These are phyloP conservation scores for Aspergillus flavus DNA, from an alignment of 2,329 filamentous ascomycete genomes.

Conservation along the genomic window DNA sequence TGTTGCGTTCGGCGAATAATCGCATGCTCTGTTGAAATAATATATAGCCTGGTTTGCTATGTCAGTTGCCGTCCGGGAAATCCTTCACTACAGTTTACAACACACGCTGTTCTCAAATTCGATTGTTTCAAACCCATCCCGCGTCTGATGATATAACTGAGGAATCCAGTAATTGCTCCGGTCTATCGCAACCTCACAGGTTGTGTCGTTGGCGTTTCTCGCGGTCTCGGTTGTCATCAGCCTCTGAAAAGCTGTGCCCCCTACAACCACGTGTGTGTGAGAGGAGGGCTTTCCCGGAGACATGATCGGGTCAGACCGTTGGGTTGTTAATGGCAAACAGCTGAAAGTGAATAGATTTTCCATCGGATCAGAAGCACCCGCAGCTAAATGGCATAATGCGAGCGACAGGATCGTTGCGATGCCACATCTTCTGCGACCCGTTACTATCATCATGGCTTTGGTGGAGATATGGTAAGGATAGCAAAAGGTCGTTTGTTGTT, in stretches of 20 bases:
- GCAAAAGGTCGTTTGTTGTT: neutral
- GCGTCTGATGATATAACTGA: conserved; percentile 61
- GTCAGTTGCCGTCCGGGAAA: neutral
- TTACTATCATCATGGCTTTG: neutral
- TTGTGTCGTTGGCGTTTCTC: conserved; percentile 39
- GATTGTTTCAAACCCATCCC: conserved; percentile 21
- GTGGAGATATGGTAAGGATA: neutral
- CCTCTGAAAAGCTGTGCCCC: conserved; percentile 68
- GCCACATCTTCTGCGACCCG: neutral
- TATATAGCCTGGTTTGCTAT: conserved; percentile 21
- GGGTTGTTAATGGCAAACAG: conserved; percentile 32
- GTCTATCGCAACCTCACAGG: conserved; percentile 69
- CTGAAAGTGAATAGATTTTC: conserved; percentile 25
- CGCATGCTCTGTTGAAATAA: conserved; percentile 25
- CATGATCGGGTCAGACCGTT: conserved; percentile 65
- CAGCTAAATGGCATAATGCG: neutral
- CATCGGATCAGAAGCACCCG: neutral
- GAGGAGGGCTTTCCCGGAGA: conserved; percentile 58
- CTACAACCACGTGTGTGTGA: conserved; percentile 72
- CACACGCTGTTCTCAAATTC: conserved; percentile 22
- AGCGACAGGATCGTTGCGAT: neutral
- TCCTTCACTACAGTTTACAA: neutral
- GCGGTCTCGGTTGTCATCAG: conserved; percentile 64
- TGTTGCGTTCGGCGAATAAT: conserved; percentile 17
- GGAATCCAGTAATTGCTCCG: conserved; percentile 79